Conservation (phyloP, 1,284 basidiomycete species). For the Rhodotorula sp. region DNA sequence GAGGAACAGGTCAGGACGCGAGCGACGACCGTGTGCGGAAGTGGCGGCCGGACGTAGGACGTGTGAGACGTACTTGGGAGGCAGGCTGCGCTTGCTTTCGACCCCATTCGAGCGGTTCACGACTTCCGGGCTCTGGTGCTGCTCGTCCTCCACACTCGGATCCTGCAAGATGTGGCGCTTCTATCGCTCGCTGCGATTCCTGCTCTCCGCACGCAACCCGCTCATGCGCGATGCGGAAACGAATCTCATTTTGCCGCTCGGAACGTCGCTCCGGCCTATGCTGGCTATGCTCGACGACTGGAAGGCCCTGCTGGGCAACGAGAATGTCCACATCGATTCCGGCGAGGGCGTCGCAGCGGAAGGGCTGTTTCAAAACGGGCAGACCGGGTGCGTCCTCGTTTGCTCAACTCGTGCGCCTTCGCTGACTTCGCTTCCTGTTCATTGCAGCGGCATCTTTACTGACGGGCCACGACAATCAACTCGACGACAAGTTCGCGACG, state of each 20-base stretch:
- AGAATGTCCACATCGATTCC: background rate
- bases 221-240: constrained; percentile 2
- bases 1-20: no score
- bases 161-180: background rate
- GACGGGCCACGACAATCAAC: constrained; percentile 5
- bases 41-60: no score
- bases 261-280: constrained; percentile 1
- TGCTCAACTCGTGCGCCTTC: background rate
- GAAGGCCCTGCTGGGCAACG: background rate
- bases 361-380: background rate
- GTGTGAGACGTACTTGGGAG: no score
- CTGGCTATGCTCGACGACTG: constrained; percentile 5
- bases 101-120: no score
- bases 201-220: background rate
- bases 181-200: background rate
- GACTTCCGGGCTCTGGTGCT: no score
- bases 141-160: no score
- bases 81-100: no score
- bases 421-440: background rate
- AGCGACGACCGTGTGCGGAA: no score
- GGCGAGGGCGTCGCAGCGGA: background rate
- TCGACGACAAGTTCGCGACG: background rate
- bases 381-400: background rate
- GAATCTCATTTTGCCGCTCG: constrained; percentile 5
- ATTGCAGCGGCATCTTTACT: background rate